Evolutionary conservation across 2,329 filamentous ascomycete species (phyloP), one percentile per base, ranked within the genome.

Genomic region (Diaporthe sp.): DNA sequence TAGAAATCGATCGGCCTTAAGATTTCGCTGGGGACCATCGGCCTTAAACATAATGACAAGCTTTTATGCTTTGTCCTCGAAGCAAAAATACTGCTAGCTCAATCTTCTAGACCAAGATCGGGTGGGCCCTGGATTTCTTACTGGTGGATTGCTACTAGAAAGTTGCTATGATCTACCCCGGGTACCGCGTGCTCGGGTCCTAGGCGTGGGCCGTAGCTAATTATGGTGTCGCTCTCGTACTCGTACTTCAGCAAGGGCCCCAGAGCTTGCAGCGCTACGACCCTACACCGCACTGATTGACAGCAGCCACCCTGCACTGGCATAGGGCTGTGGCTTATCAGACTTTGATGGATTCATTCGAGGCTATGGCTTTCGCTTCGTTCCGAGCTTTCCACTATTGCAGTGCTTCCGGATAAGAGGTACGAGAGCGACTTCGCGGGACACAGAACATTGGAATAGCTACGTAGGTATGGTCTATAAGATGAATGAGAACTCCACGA

Each of bases 321-420:
- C 61, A 37, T 17, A 67, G 44, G 61, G 61, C 44, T 67, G 61
- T 67, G 61, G 61, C 61, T 67, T 37, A 37, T 67, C 61, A 51
- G 10, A 37, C 42, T 67, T 34, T 34, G 28, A 34, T 49, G 28
- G 42, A 37, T 51, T 34, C 8, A 9, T 6, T 37, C 28, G 44
- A 37, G 61, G 61, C 61, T 67, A 37, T 51, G 44, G 61, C 28
- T n/a, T 31, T 51, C 44, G 44, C 61, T 67, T 67, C 61, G 61
- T 67, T 67, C 61, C 44, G 44, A 51, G 19, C 9, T n/a, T 22
- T 37, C 44, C 44, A 49, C 4, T 6, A n/a, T 28, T 19, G 44
- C n/a, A 67, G 28, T 4, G 57, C 15, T 17, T 49, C 51, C 61
- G 44, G n/a, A 37, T 49, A 19, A 49, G 2, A n/a, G 28, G 61